Conservation (phyloP, 805 yeast species). For the Metschnikowia kofuensis region DNA sequence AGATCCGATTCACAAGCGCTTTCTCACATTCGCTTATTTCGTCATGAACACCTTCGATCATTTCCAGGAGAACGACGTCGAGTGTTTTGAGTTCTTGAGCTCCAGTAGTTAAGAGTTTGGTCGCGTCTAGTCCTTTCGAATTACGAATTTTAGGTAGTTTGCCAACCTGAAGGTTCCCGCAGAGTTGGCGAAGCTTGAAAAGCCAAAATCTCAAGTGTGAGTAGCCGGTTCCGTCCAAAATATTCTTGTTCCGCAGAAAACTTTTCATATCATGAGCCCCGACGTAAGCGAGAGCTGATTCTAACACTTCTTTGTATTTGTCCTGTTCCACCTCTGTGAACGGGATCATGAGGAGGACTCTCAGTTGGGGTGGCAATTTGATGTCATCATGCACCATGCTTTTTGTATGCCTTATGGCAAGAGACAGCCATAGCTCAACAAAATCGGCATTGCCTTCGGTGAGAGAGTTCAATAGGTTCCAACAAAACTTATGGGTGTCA, state of each 20-base stretch:
- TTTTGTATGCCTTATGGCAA: constrained; percentile 80
- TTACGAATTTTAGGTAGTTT: constrained; percentile 16
- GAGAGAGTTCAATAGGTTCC: constrained; percentile 31
- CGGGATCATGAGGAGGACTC: constrained; percentile 67
- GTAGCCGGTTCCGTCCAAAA: constrained; percentile 40
- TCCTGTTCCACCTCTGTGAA: constrained; percentile 84
- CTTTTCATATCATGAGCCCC: constrained; percentile 52
- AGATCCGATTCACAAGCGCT: constrained; percentile 37
- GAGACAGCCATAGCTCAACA: constrained; percentile 45
- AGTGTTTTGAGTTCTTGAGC: constrained; percentile 42
- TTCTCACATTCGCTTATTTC: constrained; percentile 50
- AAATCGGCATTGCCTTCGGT: constrained; percentile 25
- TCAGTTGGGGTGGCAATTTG: constrained; percentile 70
- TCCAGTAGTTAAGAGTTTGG: constrained; percentile 11
- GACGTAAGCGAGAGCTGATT: constrained; percentile 56
- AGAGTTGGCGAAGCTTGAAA: constrained; percentile 64
- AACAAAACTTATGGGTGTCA: constrained; percentile 36
- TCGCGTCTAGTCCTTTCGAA: constrained; percentile 8
- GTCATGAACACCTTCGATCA: constrained; percentile 56
- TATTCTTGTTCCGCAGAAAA: constrained; percentile 49
- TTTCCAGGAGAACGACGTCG: constrained; percentile 63
- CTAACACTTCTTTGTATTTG: constrained; percentile 64
- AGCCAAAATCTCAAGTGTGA: constrained; percentile 67
- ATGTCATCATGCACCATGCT: constrained; percentile 78
- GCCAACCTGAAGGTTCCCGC: constrained; percentile 72